These are phyloP conservation scores for Albizia julibrissin DNA, from an alignment of 306 rosid genomes.

Conservation along the genomic window DNA sequence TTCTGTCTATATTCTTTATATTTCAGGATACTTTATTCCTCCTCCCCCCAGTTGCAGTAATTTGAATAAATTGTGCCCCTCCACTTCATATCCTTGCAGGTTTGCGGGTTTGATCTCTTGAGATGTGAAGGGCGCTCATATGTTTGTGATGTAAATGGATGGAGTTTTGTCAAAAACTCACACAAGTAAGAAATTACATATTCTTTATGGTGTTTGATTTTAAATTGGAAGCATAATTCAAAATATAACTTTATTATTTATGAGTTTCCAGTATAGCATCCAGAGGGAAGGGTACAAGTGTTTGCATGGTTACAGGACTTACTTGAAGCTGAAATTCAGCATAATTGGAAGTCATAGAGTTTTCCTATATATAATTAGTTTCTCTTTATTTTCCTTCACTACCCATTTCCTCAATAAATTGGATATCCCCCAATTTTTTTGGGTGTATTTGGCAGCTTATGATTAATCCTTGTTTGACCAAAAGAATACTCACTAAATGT, in stretches of 20 bases:
- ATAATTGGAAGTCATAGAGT: not conserved
- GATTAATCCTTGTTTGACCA: slow-evolving; percentile 5
- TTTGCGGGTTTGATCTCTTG: slow-evolving; percentile 96
- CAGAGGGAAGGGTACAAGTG: not conserved
- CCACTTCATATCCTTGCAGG: slow-evolving; percentile 54
- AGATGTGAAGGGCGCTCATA: slow-evolving; percentile 96
- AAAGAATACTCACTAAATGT: not conserved
- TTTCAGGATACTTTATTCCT: not conserved
- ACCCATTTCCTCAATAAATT: not conserved
- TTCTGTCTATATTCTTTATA: not conserved
- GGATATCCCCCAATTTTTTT: not conserved
- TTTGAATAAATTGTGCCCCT: slow-evolving; percentile 14
- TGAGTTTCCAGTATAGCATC: not conserved
- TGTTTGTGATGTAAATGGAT: slow-evolving; percentile 97
- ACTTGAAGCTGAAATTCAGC: slow-evolving; percentile 1
- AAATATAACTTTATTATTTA: not conserved
- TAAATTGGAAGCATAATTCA: slow-evolving; percentile 23
- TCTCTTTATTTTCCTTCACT: not conserved
- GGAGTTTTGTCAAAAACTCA: slow-evolving; percentile 97
- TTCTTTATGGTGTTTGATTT: slow-evolving; percentile 18
- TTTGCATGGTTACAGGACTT: not conserved
- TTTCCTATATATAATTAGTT: not conserved
- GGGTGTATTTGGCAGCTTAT: slow-evolving; percentile 4
- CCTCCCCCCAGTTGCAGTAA: not conserved
- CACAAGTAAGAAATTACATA: slow-evolving; percentile 68